Evolutionary conservation across 2,329 filamentous ascomycete species (phyloP).

Genomic region (Hypoxylon sp.): DNA sequence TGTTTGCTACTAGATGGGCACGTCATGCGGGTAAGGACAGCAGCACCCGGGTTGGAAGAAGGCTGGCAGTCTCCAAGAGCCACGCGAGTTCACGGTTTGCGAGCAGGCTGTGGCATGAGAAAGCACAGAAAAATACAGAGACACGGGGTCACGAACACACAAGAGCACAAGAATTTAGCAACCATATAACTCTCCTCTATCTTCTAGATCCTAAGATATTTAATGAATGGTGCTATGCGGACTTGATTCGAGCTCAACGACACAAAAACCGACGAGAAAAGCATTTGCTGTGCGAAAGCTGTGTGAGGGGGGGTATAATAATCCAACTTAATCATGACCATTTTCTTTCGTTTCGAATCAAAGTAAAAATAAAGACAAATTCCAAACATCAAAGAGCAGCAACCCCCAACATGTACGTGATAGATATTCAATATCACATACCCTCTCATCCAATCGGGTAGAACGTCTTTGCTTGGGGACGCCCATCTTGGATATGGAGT

Average conservation of each 20-base stretch:
- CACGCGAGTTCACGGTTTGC: too few relatives aligned
- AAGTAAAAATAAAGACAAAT: constrained; percentile 11
- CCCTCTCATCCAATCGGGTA: constrained; percentile 9
- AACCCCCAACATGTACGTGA: constrained; percentile 9
- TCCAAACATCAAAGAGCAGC: constrained; percentile 1
- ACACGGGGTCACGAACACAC: neutral
- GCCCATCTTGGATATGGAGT: neutral
- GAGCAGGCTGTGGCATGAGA: too few relatives aligned
- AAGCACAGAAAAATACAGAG: too few relatives aligned
- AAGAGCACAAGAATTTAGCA: neutral
- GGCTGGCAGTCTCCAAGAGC: too few relatives aligned
- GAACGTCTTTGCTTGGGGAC: neutral
- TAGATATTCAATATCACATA: constrained; percentile 22
- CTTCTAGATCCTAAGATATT: neutral
- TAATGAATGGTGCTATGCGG: constrained; percentile 23
- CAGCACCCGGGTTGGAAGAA: too few relatives aligned
- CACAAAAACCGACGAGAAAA: too few relatives aligned
- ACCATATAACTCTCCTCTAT: neutral
- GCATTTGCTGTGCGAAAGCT: too few relatives aligned
- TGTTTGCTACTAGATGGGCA: too few relatives aligned
- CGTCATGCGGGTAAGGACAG: too few relatives aligned
- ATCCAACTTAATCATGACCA: constrained; percentile 7
- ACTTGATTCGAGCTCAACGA: neutral
- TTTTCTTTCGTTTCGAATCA: too few relatives aligned
- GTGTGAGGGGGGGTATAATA: constrained; percentile 20